Evolutionary conservation across 2,329 filamentous ascomycete genomes (phyloP), one percentile per base, ranked within the genome.

Genomic region (Rutstroemia sp.): DNA sequence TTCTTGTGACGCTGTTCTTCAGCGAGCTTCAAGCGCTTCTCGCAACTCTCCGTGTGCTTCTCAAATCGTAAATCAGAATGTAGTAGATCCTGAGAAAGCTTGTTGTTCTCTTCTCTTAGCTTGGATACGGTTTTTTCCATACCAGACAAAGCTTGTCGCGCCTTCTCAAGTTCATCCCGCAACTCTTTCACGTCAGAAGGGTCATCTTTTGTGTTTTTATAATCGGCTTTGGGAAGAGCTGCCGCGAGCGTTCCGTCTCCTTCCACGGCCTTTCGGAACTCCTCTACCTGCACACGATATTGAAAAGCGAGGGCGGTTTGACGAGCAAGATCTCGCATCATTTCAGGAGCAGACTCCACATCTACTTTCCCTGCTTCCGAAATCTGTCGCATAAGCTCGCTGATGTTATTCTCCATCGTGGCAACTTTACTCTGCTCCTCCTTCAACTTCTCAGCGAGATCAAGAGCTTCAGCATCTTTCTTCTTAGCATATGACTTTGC

Each of bases 401-500:
- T 75, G 52, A 86, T 77, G 64, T 76, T 78, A 58, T 76, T 75
- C 67, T 91, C 87, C 74, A 89, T 83, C 54, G 76, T 72, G 30
- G 77, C 73, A 25, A 86, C 82, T 66, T 80, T 86, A 60, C 79
- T 77, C 61, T 86, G 83, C 67, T 90, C 87, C 58, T 87, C 81
- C 58, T 79, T 79, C 38, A 92, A 77, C 64, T 83, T 81, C 58
- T 83, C 80, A 21, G 79, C 77, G 50, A 92, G 72, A 56, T 87
- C 78, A 25, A 81, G 78, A 21, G 86, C 84, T 69, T 91, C 85
- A 17, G 77, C 75, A 66, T 92, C 88, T 70, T 91, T 92, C 72
- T 86, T 82, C 68, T 86, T 84, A 45, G 88, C 88, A 67, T 86
- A 92, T 55, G 84, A 86, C 72, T 89, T 92, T 57, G 88, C 87